Percentiles rank a stretch among this genome's conserved stretches.
Conservation (phyloP, 140 eudicot genomes). For the Erigeron philadelphicus region DNA sequence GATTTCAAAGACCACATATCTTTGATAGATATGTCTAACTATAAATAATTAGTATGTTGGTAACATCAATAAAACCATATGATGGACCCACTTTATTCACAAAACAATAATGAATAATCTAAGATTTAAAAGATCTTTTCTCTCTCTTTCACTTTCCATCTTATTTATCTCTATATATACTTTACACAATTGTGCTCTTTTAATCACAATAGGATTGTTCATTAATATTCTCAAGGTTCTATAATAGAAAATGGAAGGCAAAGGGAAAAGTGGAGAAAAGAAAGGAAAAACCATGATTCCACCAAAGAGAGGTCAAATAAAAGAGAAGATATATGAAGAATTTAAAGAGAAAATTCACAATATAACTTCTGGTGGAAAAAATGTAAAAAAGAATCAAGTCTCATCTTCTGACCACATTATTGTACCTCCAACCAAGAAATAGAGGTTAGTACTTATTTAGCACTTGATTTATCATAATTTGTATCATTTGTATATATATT, state of each 20-base stretch:
- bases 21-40: neutral
- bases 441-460: constrained; percentile 9
- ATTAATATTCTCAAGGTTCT: neutral
- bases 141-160: neutral
- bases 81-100: no score
- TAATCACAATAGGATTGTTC: constrained; percentile 4
- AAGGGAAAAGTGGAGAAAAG: constrained; percentile 28
- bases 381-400: constrained; percentile 24
- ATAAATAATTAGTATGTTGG: neutral
- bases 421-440: constrained; percentile 27
- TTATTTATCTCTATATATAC: neutral
- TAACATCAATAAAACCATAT: neutral
- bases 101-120: neutral
- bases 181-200: constrained; percentile 4
- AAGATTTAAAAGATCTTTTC: neutral
- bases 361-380: constrained; percentile 19
- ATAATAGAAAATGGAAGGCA: constrained; percentile 26
- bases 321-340: constrained; percentile 23
- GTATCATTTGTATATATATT: neutral
- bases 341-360: constrained; percentile 25
- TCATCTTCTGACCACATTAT: constrained; percentile 12
- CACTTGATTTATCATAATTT: neutral
- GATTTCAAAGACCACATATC: no score
- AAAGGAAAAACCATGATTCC: constrained; percentile 28
- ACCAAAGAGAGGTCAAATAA: constrained; percentile 36